A percentile compares a stretch with the other conserved stretches of the same genome.
Evolutionary conservation across 2,329 filamentous ascomycete species (phyloP).

Genomic region (Alternaria angustiovoidea): DNA sequence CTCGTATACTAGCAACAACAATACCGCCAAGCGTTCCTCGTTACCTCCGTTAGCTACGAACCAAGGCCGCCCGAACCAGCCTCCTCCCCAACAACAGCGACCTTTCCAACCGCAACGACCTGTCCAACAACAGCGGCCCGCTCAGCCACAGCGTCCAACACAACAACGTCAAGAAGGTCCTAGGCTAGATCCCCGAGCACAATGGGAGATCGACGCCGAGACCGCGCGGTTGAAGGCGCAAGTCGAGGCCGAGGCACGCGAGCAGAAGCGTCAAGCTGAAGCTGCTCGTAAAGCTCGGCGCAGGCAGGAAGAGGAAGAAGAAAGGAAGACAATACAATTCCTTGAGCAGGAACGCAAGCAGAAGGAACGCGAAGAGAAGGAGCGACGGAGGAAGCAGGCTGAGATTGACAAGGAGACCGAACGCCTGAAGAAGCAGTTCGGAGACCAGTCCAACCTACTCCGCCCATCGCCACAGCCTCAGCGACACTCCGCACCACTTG

Average conservation of each 20-base stretch:
- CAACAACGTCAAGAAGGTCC: conserved; percentile 22
- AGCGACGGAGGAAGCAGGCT: conserved; percentile 62
- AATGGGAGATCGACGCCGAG: conserved; percentile 63
- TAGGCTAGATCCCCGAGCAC: conserved; percentile 57
- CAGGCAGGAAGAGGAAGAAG: conserved; percentile 65
- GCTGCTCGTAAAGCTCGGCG: conserved; percentile 63
- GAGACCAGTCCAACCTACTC: conserved; percentile 53
- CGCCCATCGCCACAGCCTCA: conserved; percentile 28
- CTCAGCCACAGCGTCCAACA: conserved; percentile 16
- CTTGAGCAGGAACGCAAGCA: conserved; percentile 57
- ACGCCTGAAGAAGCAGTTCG: conserved; percentile 73
- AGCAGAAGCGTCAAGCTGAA: conserved; percentile 56
- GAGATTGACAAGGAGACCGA: conserved; percentile 77
- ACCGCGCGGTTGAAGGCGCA: conserved; percentile 57
- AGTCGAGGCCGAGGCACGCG: conserved; percentile 54
- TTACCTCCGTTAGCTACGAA: conserved; percentile 41
- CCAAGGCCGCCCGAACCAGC: conserved; percentile 25
- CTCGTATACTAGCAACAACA: conserved; percentile 20
- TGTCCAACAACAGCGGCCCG: conserved; percentile 12
- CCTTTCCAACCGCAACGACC: conserved; percentile 2
- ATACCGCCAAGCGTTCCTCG: conserved; percentile 37
- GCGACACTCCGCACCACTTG: conserved; percentile 32
- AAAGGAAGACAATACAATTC: conserved; percentile 48
- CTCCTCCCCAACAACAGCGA: conserved; percentile 7
- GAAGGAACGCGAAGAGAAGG: conserved; percentile 72